These are phyloP conservation scores for Pyrrhoderma lamaoense DNA, from an alignment of 1,284 basidiomycete species.

Conservation along the genomic window DNA sequence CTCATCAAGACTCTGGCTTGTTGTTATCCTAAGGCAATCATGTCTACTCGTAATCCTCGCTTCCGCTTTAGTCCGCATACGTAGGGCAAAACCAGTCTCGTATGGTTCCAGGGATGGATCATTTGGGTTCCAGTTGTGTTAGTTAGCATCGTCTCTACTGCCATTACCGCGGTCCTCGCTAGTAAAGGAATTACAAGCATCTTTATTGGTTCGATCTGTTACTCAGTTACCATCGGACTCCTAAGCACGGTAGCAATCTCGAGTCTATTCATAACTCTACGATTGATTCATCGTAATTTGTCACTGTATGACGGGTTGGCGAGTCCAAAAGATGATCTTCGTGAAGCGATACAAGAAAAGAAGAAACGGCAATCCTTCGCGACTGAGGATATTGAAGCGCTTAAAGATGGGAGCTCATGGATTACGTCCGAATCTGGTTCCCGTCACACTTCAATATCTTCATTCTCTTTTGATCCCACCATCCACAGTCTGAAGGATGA, in stretches of 20 bases:
- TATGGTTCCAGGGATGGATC: slow-evolving; percentile 63
- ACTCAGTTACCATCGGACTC: slow-evolving; percentile 44
- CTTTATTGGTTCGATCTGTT: slow-evolving; percentile 50
- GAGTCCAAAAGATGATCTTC: slow-evolving; percentile 43
- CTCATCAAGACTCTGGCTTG: slow-evolving; percentile 53
- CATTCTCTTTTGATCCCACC: slow-evolving; percentile 60
- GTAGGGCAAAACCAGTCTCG: slow-evolving; percentile 56
- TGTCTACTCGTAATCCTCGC: slow-evolving; percentile 53
- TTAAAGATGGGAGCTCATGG: slow-evolving; percentile 68
- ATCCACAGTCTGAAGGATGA: slow-evolving; percentile 37
- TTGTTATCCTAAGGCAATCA: slow-evolving; percentile 53
- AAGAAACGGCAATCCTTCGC: slow-evolving; percentile 54
- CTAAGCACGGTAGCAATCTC: slow-evolving; percentile 45
- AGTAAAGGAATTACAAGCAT: slow-evolving; percentile 44
- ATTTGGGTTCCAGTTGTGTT: slow-evolving; percentile 56
- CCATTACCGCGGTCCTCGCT: slow-evolving; percentile 51
- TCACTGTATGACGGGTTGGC: slow-evolving; percentile 27
- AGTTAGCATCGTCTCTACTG: slow-evolving; percentile 47
- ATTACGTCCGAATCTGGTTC: slow-evolving; percentile 55
- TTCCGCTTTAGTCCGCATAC: slow-evolving; percentile 59
- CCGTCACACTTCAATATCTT: slow-evolving; percentile 49
- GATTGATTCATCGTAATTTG: slow-evolving; percentile 58
- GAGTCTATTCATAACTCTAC: slow-evolving; percentile 49
- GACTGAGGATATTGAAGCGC: slow-evolving; percentile 59
- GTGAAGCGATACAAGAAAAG: slow-evolving; percentile 48